Conservation (phyloP, 352 stramenopile genomes). For the Globisporangium parvum region DNA sequence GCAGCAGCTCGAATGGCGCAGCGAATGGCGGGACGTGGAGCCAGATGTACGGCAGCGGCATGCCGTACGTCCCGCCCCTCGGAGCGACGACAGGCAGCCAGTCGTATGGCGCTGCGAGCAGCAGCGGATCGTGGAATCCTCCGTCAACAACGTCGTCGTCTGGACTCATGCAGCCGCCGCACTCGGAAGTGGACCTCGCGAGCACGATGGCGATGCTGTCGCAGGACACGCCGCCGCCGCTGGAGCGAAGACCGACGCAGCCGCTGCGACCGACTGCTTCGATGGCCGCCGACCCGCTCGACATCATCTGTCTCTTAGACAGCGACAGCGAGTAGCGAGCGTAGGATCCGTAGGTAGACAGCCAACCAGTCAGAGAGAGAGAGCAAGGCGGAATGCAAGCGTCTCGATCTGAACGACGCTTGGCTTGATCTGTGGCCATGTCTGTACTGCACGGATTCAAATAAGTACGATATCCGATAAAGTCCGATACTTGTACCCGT, state of each 20-base stretch:
- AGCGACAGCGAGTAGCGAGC: slow-evolving; percentile 26
- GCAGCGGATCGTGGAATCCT: slow-evolving; percentile 5
- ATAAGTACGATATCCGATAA: too few relatives aligned
- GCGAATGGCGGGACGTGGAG: slow-evolving; percentile 27
- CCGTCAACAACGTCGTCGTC: slow-evolving; percentile 7
- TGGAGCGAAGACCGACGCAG: slow-evolving; percentile 26
- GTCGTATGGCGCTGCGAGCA: not conserved
- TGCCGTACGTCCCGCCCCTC: slow-evolving; percentile 13
- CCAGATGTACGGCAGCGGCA: slow-evolving; percentile 27
- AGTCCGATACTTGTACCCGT: too few relatives aligned
- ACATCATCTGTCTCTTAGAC: slow-evolving; percentile 77
- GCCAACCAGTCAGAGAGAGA: too few relatives aligned
- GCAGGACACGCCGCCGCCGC: slow-evolving; percentile 41
- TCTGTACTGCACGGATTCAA: too few relatives aligned
- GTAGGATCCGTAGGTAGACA: not conserved
- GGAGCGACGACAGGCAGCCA: not conserved
- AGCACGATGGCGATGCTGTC: slow-evolving; percentile 63
- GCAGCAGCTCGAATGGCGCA: slow-evolving; percentile 14
- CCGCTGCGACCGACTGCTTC: slow-evolving; percentile 6
- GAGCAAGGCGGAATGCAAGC: too few relatives aligned
- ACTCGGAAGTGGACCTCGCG: slow-evolving; percentile 40
- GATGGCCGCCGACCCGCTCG: slow-evolving; percentile 27
- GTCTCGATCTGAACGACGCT: too few relatives aligned
- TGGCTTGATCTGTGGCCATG: too few relatives aligned
- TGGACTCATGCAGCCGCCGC: slow-evolving; percentile 11